Evolutionary conservation across 2,329 filamentous ascomycete genomes (phyloP), one percentile per base, ranked within the genome.

Genomic region (Scedosporium boydii): DNA sequence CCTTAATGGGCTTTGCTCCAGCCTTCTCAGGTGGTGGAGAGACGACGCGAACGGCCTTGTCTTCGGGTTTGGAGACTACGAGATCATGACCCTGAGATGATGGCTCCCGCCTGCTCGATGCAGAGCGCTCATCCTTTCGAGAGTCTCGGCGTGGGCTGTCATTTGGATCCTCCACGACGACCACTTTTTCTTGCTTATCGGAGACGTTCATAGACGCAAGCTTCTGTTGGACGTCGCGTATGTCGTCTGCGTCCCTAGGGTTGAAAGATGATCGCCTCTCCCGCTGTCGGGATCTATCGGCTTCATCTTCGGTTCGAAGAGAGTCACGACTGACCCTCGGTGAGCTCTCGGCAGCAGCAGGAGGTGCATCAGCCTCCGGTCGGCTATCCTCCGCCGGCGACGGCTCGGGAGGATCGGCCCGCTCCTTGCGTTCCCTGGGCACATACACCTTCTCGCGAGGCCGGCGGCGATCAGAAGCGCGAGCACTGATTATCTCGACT

Each of bases 1-100:
- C 88, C 73, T 89, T 95, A 64, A 91, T 83, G 18, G 85, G 83
- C 66, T 90, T 89, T 48, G 82, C 81, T 18, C 90, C 87, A 21
- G 80, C 77, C 69, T 85, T 82, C 64, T 85, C 78, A 61, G 87
- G 88, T 0, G 87, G 86, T 1, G 90, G 90, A 4, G 89, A 88
- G 18, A 95, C 89, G 3, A 95, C 77, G n/a, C 85, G 82, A n/a
- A 84, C 77, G 65, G 80, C 78, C 66, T 77, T 82, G 60, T 79
- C 77, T 14, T 80, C 76, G 4, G 68, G 63, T 3, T 67, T 27
- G 23, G 60, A 58, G 26, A 26, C 64, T 1, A 68, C 71, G 3
- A 73, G 58, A 23, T 81, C 78, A 46, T 79, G 79, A 23, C 79
- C 77, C 5, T 18, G 41, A 9, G 27, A 18, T 46, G 41, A 46